phyloP scores from a whole-genome alignment of 73 alveolate genomes.

The Paramecium tetraurelia region DNA sequence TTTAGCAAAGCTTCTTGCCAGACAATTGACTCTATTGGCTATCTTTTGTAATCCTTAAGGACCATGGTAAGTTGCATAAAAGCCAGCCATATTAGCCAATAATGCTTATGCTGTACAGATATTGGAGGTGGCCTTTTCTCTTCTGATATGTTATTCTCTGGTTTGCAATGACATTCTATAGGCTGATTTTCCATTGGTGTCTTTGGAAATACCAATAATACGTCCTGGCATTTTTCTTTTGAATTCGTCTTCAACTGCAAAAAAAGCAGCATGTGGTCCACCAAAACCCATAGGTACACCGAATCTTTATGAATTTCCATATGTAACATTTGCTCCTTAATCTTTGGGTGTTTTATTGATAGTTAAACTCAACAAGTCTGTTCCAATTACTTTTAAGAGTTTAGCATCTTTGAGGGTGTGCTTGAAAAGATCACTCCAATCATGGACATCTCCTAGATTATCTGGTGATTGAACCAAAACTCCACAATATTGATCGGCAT shows the following conservation, averaged over 20 bases:
- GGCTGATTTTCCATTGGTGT: constrained; percentile 76
- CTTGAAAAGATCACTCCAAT: constrained; percentile 64
- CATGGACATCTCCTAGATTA: constrained; percentile 70
- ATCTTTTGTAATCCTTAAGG: constrained; percentile 76
- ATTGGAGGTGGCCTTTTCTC: constrained; percentile 91
- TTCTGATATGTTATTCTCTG: constrained; percentile 95
- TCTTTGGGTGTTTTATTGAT: constrained; percentile 80
- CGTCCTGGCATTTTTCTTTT: constrained; percentile 96
- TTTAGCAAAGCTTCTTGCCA: constrained; percentile 58
- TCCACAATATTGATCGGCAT: constrained; percentile 71
- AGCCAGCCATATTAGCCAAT: constrained; percentile 91
- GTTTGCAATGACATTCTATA: constrained; percentile 92
- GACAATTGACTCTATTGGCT: constrained; percentile 76
- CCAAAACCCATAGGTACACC: constrained; percentile 96
- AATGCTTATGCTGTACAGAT: constrained; percentile 95
- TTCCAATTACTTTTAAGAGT: constrained; percentile 55
- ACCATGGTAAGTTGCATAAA: constrained; percentile 82
- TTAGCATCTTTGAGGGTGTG: constrained; percentile 52
- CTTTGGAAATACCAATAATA: constrained; percentile 88
- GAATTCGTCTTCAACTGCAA: constrained; percentile 81
- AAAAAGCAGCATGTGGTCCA: constrained; percentile 97
- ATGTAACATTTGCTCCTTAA: constrained; percentile 91
- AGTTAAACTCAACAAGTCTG: constrained; percentile 71
- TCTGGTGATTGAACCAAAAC: constrained; percentile 77
- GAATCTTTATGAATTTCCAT: constrained; percentile 89